Evolutionary conservation across 2,329 filamentous ascomycete species (phyloP).

Genomic region (Ascochyta pisi): DNA sequence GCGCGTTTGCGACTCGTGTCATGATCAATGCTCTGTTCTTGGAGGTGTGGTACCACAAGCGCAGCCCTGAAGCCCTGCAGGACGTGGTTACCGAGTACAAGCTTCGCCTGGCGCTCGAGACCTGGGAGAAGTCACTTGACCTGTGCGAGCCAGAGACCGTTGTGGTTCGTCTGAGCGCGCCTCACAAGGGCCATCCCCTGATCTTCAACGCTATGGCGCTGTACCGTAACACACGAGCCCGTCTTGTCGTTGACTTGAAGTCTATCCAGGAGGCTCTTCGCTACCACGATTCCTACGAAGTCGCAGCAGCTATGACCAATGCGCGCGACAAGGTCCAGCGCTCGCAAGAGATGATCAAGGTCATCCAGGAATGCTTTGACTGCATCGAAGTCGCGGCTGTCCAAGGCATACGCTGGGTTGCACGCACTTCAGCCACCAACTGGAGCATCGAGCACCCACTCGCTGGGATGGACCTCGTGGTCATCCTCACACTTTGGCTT

Average conservation of each 20-base stretch:
- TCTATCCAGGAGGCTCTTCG: conserved; percentile 93
- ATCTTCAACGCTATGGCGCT: conserved; percentile 99
- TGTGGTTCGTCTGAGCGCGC: conserved; percentile 86
- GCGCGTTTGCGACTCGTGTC: conserved; percentile 93
- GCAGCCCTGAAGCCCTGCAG: conserved; percentile 94
- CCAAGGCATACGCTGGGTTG: conserved; percentile 96
- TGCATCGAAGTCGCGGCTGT: conserved; percentile 95
- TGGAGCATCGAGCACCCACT: conserved; percentile 99
- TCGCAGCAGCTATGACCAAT: conserved; percentile 94
- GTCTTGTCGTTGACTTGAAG: conserved; percentile 94
- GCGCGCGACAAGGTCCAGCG: conserved; percentile 93
- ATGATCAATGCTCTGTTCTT: conserved; percentile 99
- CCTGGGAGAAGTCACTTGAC: conserved; percentile 97
- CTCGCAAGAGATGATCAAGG: conserved; percentile 96
- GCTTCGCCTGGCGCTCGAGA: conserved; percentile 90
- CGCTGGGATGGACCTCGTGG: conserved; percentile 95
- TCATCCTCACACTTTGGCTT: conserved; percentile 96
- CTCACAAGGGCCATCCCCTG: conserved; percentile 93
- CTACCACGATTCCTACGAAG: conserved; percentile 96
- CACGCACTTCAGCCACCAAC: conserved; percentile 95
- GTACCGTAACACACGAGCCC: conserved; percentile 90
- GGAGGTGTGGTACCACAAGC: conserved; percentile 99
- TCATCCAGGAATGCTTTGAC: conserved; percentile 96
- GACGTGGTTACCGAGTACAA: conserved; percentile 99
- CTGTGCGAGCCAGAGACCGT: conserved; percentile 91